Evolutionary conservation across 2,329 filamentous ascomycete genomes (phyloP), one percentile per base, ranked within the genome.

Genomic region (Fusarium anguioides): DNA sequence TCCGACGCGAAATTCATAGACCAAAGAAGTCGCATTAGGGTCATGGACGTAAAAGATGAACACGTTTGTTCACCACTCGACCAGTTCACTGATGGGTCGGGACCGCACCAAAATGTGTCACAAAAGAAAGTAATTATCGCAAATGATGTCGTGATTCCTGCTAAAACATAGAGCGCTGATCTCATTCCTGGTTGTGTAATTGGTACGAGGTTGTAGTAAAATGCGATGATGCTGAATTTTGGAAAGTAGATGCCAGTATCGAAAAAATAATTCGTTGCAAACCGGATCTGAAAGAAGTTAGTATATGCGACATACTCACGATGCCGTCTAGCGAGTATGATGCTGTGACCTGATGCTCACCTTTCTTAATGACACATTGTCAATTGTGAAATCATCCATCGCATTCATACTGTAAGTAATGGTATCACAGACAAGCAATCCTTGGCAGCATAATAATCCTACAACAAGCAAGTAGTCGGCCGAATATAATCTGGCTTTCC

Each of bases 231-330:
- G 11, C 56, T 59, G 14, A 59, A 59, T 12, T 59, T 59, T 0
- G 56, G 56, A 21, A 59, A 59, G 29, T 59, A 59, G 4, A 59
- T 59, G 14, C 56, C 56, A 5, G 54, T 58, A 3, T 59, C 56
- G 20, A 59, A 59, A 6, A 59, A 59, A 3, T 59, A 57, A 12
- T 59, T 59, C 3, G 56, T 59, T 1, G 52, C 53, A 3, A 59
- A 59, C 4, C 56, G 41, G 4, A 58, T 41, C 56, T 59, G 7
- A 8, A 8, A 10, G 2, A 4, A 10, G 11, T n/a, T 1, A 51
- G 27, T 21, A 33, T n/a, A 8, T 17, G 31, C 8, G 12, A 29
- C 15, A 15, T 31, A 29, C 27, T 29, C 14, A 9, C 27, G 11
- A 29, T 12, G 7, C n/a, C n/a, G n/a, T n/a, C n/a, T n/a, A n/a